Conservation (phyloP, 176 grass and related monocot species). For the Otatea glauca region DNA sequence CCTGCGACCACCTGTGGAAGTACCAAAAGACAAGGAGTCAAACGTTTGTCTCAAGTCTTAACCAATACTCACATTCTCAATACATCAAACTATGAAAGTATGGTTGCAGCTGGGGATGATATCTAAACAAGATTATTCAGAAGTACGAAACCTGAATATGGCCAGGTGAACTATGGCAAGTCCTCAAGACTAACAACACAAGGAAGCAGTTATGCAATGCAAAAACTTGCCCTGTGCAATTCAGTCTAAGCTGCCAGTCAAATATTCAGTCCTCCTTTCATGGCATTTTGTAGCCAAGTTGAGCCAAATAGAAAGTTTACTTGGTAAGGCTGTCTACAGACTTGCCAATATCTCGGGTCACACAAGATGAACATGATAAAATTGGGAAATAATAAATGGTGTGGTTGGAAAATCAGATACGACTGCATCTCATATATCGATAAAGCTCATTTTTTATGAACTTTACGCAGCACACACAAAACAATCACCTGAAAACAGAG, state of each 20-base stretch:
- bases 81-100: neutral
- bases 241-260: neutral
- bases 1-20: conserved; percentile 80
- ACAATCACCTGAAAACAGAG: neutral
- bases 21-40: conserved; percentile 8
- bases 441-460: neutral
- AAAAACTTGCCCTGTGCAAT: neutral
- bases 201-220: neutral
- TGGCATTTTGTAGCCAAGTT: neutral
- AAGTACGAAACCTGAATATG: neutral
- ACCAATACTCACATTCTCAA: neutral
- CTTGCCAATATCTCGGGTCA: neutral
- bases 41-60: neutral
- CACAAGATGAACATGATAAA: neutral
- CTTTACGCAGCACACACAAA: no score
- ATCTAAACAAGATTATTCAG: neutral
- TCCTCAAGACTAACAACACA: neutral
- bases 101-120: neutral
- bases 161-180: neutral
- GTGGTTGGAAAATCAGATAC: neutral
- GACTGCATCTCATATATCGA: neutral
- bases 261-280: neutral
- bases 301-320: neutral
- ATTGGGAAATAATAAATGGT: neutral
- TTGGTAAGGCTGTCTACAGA: neutral